Evolutionary conservation across 2,329 filamentous ascomycete species (phyloP).

Genomic region (Neophaeococcomyces mojaviensis): DNA sequence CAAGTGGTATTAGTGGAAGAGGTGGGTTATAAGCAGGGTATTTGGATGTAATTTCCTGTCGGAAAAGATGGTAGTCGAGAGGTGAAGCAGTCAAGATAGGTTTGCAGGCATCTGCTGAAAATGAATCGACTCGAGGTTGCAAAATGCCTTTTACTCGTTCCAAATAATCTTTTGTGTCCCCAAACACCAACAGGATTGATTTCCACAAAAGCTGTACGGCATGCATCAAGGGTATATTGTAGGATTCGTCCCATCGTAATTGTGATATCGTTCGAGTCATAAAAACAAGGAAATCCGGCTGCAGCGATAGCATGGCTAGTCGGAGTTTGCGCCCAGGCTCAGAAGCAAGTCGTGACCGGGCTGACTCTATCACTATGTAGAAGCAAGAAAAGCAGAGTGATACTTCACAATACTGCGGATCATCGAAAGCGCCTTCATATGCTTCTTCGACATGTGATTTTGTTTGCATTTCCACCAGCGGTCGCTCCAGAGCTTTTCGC

Average conservation of each 20-base stretch:
- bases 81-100: conserved; percentile 78
- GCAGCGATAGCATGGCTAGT: conserved; percentile 12
- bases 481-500: conserved; percentile 32
- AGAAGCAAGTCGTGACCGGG: conserved; percentile 12
- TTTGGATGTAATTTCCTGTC: conserved; percentile 94
- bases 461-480: conserved; percentile 17
- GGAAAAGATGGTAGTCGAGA: conserved; percentile 90
- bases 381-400: conserved; percentile 22
- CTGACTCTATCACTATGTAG: conserved; percentile 22
- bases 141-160: conserved; percentile 66
- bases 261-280: conserved; percentile 21
- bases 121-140: conserved; percentile 46
- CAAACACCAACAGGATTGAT: conserved; percentile 75
- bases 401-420: conserved; percentile 20
- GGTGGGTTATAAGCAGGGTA: conserved; percentile 95
- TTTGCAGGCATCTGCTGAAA: conserved; percentile 55
- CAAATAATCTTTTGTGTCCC: conserved; percentile 62
- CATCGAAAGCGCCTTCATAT: conserved; percentile 18
- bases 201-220: conserved; percentile 88
- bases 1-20: conserved; percentile 70
- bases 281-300: conserved; percentile 20
- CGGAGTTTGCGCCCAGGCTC: conserved; percentile 13
- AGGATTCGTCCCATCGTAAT: conserved; percentile 60
- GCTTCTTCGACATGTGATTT: conserved; percentile 1
- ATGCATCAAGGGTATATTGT: conserved; percentile 53